phyloP scores from a whole-genome alignment of 108 stramenopile genomes.

The Nitzschia palea region DNA sequence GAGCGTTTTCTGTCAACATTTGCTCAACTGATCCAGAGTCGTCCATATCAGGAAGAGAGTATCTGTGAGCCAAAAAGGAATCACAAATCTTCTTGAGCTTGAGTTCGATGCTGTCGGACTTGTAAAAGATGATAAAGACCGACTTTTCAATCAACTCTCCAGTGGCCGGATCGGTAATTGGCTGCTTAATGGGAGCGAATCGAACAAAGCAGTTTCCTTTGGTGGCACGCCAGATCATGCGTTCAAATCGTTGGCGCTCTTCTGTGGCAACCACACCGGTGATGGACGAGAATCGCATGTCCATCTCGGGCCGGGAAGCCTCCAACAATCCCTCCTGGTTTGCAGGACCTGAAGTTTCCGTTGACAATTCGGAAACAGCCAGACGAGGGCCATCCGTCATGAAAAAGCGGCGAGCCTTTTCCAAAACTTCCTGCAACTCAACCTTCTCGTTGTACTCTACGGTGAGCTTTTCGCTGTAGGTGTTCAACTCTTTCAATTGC shows the following conservation, averaged over 20 bases:
- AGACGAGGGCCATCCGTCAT: conserved; percentile 88
- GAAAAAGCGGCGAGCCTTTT: conserved; percentile 92
- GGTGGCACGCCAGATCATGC: conserved; percentile 97
- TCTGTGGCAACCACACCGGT: conserved; percentile 92
- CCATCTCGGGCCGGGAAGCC: conserved; percentile 68
- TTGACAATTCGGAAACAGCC: conserved; percentile 66
- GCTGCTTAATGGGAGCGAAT: conserved; percentile 93
- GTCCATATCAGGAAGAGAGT: conserved; percentile 94
- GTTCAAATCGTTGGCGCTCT: conserved; percentile 92
- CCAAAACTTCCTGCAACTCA: conserved; percentile 93
- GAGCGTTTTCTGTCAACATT: conserved; percentile 87
- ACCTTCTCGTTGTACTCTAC: conserved; percentile 97
- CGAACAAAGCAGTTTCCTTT: conserved; percentile 96
- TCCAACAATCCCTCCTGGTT: conserved; percentile 53
- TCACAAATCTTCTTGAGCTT: conserved; percentile 98
- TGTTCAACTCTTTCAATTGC: conserved; percentile 92
- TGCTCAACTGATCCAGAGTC: conserved; percentile 79
- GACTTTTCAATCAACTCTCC: conserved; percentile 84
- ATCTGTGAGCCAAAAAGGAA: conserved; percentile 92
- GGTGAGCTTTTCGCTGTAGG: conserved; percentile 92
- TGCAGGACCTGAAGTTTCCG: conserved; percentile 22
- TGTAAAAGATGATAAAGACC: conserved; percentile 98
- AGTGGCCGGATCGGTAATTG: conserved; percentile 85
- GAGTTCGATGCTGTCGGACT: conserved; percentile 87
- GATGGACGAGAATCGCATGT: conserved; percentile 95